Evolutionary conservation across 176 grass and related monocot genomes (phyloP), one percentile per base, ranked within the genome.

Genomic region (Ensete ventricosum): DNA sequence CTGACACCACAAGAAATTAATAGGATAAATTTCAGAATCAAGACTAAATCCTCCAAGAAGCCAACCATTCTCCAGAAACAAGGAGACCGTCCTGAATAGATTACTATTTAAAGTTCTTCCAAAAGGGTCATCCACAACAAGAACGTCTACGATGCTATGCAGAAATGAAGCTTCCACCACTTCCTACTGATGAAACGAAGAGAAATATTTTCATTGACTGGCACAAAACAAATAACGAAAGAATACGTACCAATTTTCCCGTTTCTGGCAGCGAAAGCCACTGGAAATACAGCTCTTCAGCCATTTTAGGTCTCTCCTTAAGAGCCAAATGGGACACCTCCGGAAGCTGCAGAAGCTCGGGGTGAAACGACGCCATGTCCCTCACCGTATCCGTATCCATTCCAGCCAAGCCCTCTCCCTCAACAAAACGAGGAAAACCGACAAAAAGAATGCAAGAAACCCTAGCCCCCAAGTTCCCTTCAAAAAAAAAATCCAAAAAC

Each of bases 301-400:
- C 71, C 53, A 96, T 85, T 67, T 60, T 71, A 17, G 89, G 83
- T 72, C 82, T 96, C 59, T 96, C 89, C 23, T 83, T 90, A 25
- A 96, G 85, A 11, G 87, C 85, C 26, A 86, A 76, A 14, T 85
- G 82, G 43, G 93, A 88, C 14, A 96, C 74, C 85, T 96, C 93
- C 49, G 93, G 74, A 71, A 96, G 84, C 85, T 90, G 93, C 54
- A 96, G 83, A 50, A 96, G 87, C 81, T 96, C 93, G 60, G 89
- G 89, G 87, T 96, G 87, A 9, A 96, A 87, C 71, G 87, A 71
- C 14, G 87, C 85, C 76, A 84, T 78, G 48, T 96, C 85, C 79
- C 80, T 86, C 80, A 84, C 85, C 73, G 71, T 80, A 43, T 92
- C 93, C 83, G 88, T 87, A 77, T 96, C 93, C 93, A 96, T 96